Conservation (phyloP, 768 basidiomycete genomes). For the Leccinellum albellum region DNA sequence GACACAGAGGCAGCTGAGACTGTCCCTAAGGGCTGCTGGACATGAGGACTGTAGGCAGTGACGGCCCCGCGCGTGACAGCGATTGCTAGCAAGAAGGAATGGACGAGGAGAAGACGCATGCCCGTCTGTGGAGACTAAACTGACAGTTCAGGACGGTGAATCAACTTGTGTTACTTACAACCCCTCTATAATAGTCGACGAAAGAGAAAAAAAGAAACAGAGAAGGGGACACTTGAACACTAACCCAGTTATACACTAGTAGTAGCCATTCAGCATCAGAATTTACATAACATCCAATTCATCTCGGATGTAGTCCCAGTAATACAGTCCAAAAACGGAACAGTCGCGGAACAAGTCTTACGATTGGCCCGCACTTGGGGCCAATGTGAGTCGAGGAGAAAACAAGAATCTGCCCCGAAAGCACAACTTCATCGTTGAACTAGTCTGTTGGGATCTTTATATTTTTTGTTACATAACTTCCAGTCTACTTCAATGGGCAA, state of each 20-base stretch:
- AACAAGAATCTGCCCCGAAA: no score
- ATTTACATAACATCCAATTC: neutral
- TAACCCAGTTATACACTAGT: neutral
- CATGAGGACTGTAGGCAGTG: constrained; percentile 23
- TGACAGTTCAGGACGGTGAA: neutral
- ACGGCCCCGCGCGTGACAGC: constrained; percentile 6
- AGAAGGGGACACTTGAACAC: neutral
- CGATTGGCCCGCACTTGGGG: no score
- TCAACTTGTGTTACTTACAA: constrained; percentile 5
- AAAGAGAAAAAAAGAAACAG: neutral
- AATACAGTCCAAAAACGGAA: no score
- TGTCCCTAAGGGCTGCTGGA: constrained; percentile 24
- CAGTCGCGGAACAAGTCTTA: no score
- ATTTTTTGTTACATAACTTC: no score
- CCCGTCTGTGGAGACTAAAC: neutral
- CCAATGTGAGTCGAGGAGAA: no score
- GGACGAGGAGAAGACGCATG: constrained; percentile 24
- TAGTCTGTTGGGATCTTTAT: no score
- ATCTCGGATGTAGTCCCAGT: no score
- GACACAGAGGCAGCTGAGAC: constrained; percentile 35
- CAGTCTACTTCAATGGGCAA: no score
- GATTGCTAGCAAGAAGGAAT: constrained; percentile 18
- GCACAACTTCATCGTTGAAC: no score
- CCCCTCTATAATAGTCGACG: constrained; percentile 5
- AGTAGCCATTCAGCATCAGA: no score